Base-by-base conservation (phyloP, 495 filamentous ascomycete genomes). In the Cudoniella acicularis region DNA sequence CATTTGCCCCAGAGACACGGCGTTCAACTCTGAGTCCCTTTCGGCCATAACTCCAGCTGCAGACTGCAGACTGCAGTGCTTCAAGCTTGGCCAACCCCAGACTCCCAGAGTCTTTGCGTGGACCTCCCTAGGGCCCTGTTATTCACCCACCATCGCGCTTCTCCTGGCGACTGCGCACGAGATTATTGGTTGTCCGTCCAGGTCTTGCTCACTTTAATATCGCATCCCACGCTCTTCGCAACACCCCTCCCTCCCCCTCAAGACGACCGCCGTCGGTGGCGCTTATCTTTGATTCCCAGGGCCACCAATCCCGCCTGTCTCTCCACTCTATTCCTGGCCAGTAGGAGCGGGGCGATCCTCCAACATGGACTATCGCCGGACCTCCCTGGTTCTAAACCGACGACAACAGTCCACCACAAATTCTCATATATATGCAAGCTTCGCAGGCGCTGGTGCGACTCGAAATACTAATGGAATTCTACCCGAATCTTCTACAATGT, bases 401-500 rank as follows among this genome's bases (percentile, higher is more conserved):
- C 53, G 56, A 24, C 61, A 63, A 22, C 41, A 55, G 30, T 41
- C 47, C 10, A 52, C 10, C 57, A 26, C 54, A 8, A 60, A 54
- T 40, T 56, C 64, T 21, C 64, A 60, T 60, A 67, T 64, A 60
- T 64, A 63, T 50, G 43, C 54, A 36, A 67, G 54, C 41, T 67
- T 67, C 45, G 61, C 57, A 22, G 64, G 59, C 8, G 46, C 56
- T 22, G 54, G 49, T 17, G 24, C 54, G 13, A 26, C 23, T 52
- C 48, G 49, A 20, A 52, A 48, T 27, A 30, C 54, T 6, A 61
- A 67, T 64, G 64, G 54, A 52, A 55, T 58, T 59, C 45, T 59
- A 22, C 30, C 50, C 22, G 64, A 67, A 27, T 30, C 54, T 3
- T 25, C 61, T 58, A 68, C 71, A 56, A 80, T 85, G 71, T 94